Evolutionary conservation across 164 flowering plant genomes (phyloP).

Genomic region (Akebia trifoliata): DNA sequence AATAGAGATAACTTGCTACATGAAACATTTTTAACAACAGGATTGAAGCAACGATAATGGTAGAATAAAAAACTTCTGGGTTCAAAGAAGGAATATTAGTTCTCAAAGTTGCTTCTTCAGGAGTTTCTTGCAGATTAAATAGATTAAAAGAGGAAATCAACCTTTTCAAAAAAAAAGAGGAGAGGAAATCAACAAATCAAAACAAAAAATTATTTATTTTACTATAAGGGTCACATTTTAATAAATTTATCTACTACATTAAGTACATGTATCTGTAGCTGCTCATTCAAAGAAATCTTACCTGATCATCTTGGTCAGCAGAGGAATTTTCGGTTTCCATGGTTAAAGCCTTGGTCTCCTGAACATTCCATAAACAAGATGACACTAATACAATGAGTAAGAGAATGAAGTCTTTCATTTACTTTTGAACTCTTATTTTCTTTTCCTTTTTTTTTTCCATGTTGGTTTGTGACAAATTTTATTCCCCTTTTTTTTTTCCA

Average conservation of each 20-base stretch:
- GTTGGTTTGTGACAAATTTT: background rate
- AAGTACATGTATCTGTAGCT: background rate
- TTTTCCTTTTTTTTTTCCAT: background rate
- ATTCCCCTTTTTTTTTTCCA: background rate
- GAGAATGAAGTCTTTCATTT: background rate
- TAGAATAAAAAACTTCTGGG: constrained; percentile 14
- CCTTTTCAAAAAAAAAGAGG: background rate
- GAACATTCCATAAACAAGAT: constrained; percentile 16
- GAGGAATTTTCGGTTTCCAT: constrained; percentile 29
- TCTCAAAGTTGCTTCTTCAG: constrained; percentile 16
- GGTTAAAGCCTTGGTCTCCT: constrained; percentile 44
- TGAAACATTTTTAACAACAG: background rate
- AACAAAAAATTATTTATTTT: too few species aligned
- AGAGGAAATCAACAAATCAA: background rate
- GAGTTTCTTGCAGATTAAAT: constrained; percentile 27
- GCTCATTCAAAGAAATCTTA: constrained; percentile 15
- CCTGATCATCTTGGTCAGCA: constrained; percentile 39
- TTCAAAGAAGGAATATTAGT: constrained; percentile 18
- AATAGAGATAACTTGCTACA: constrained; percentile 1
- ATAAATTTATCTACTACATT: background rate
- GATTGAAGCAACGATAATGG: background rate
- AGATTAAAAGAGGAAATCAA: background rate
- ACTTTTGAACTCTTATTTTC: background rate
- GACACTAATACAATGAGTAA: background rate
- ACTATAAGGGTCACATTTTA: background rate